Conservation (phyloP, 306 rosid genomes). For the Fragaria vesca region DNA sequence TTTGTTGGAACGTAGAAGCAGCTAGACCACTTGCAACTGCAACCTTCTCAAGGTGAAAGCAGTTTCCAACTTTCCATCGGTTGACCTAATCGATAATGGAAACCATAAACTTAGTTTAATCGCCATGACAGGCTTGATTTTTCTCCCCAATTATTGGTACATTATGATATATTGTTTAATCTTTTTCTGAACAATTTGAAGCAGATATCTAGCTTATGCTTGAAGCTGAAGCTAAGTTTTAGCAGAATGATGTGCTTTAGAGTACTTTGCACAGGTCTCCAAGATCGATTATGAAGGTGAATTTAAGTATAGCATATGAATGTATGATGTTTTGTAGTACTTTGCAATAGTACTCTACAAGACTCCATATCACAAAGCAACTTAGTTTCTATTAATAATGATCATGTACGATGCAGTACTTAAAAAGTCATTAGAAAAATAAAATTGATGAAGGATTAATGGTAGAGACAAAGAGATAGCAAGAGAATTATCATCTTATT, state of each 20-base stretch:
- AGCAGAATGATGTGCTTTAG: not conserved
- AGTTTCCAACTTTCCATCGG: not conserved
- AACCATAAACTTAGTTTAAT: not conserved
- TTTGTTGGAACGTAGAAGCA: not conserved
- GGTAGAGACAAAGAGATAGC: too few relatives aligned
- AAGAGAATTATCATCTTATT: too few relatives aligned
- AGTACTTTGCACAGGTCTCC: not conserved
- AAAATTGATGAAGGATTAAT: too few relatives aligned
- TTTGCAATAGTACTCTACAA: not conserved
- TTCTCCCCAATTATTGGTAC: not conserved
- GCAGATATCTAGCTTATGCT: slow-evolving; percentile 1
- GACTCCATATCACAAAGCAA: not conserved
- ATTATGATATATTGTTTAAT: not conserved
- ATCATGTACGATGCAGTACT: not conserved
- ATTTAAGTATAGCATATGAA: too few relatives aligned
- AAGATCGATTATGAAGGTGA: too few relatives aligned
- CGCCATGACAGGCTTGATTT: not conserved
- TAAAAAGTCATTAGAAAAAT: not conserved
- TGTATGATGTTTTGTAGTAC: not conserved
- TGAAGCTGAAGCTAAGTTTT: not conserved
- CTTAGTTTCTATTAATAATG: not conserved
- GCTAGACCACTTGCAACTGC: not conserved
- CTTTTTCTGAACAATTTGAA: not conserved
- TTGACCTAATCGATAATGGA: slow-evolving; percentile 7
- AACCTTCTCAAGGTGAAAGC: not conserved